Conservation (phyloP, 129 eudicot species). For the Kitagawia praeruptora region DNA sequence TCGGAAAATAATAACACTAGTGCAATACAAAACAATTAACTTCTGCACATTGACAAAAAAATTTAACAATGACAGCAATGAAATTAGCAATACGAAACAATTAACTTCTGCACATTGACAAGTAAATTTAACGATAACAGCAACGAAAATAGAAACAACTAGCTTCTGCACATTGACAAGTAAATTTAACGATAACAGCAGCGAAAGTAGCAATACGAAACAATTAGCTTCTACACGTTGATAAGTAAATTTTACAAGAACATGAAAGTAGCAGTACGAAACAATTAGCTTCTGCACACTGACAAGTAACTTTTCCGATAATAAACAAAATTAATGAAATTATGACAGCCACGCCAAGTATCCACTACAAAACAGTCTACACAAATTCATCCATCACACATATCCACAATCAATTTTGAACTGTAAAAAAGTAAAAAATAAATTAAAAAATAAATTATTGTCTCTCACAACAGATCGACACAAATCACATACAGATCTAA, state of each 20-base stretch:
- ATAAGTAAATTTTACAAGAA: no score
- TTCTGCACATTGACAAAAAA: no score
- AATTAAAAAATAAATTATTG: not conserved
- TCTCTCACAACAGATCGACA: not conserved
- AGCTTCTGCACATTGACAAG: no score
- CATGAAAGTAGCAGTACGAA: not conserved
- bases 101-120: no score
- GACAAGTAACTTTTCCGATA: not conserved
- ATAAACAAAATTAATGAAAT: not conserved
- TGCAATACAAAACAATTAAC: no score
- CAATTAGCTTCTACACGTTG: no score
- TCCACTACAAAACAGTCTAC: not conserved
- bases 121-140: no score
- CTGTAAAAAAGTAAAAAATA: not conserved
- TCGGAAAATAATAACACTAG: not conserved
- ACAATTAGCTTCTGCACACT: not conserved
- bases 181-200: no score
- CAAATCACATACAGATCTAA: slow-evolving; percentile 1
- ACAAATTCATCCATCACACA: not conserved
- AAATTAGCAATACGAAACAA: no score
- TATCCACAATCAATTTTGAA: not conserved
- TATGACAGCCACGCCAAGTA: not conserved
- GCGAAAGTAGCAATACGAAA: no score
- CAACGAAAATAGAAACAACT: no score
- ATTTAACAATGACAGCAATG: no score